A percentile compares a stretch with the other conserved stretches of the same genome.
These are phyloP conservation scores for Jamesozyma piceae DNA, from an alignment of 805 yeast genomes.

Conservation along the genomic window DNA sequence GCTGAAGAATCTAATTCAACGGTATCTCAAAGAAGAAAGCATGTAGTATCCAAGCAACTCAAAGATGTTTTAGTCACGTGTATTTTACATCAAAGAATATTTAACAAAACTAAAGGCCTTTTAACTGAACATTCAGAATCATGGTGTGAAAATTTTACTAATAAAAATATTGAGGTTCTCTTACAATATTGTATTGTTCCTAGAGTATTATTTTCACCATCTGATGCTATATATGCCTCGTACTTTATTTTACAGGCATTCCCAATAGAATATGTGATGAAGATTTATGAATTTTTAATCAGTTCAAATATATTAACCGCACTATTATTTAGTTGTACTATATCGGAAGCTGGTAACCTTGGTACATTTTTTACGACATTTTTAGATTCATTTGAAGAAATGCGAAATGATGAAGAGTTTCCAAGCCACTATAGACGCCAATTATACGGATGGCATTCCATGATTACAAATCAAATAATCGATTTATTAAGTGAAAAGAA, in stretches of 20 bases:
- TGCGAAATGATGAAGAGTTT: slow-evolving; percentile 34
- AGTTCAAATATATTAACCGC: slow-evolving; percentile 41
- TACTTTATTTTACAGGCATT: slow-evolving; percentile 50
- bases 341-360: slow-evolving; percentile 70
- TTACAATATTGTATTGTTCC: slow-evolving; percentile 65
- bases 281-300: slow-evolving; percentile 40
- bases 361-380: slow-evolving; percentile 63
- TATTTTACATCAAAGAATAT: slow-evolving; percentile 17
- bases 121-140: slow-evolving; percentile 6
- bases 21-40: slow-evolving; percentile 14
- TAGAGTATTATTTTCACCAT: slow-evolving; percentile 65
- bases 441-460: slow-evolving; percentile 47
- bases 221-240: slow-evolving; percentile 68
- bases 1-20: slow-evolving; percentile 6
- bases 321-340: slow-evolving; percentile 59
- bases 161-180: slow-evolving; percentile 30
- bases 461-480: slow-evolving; percentile 31
- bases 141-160: slow-evolving; percentile 14
- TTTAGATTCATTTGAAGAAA: slow-evolving; percentile 37
- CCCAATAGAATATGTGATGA: slow-evolving; percentile 33
- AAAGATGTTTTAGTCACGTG: slow-evolving; percentile 14
- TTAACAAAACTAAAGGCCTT: slow-evolving; percentile 6
- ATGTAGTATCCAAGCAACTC: slow-evolving; percentile 8
- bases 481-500: slow-evolving; percentile 31
- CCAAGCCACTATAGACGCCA: slow-evolving; percentile 28